Conservation (phyloP, 805 yeast genomes). For the Candida xyloterini region DNA sequence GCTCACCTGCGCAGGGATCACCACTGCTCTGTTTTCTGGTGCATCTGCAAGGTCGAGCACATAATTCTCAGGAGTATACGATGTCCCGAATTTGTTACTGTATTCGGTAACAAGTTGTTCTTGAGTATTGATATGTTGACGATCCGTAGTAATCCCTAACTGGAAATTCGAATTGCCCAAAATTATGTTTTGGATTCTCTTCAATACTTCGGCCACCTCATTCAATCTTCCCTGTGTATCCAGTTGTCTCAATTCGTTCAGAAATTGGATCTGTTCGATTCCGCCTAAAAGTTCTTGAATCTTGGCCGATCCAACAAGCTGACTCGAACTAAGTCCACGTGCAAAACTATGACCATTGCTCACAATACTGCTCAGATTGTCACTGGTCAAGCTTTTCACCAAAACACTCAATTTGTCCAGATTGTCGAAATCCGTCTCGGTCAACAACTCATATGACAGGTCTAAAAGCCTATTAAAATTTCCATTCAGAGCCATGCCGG, state of each 20-base stretch:
- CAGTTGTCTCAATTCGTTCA: slow-evolving; percentile 54
- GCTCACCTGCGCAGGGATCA: slow-evolving; percentile 85
- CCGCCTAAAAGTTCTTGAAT: slow-evolving; percentile 68
- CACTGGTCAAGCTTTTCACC: slow-evolving; percentile 70
- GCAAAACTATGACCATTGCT: slow-evolving; percentile 90
- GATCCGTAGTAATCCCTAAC: slow-evolving; percentile 59
- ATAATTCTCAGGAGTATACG: slow-evolving; percentile 11
- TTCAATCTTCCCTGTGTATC: slow-evolving; percentile 48
- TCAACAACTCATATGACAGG: slow-evolving; percentile 66
- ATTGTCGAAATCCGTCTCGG: slow-evolving; percentile 63
- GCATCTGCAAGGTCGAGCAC: slow-evolving; percentile 1
- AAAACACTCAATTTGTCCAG: slow-evolving; percentile 69
- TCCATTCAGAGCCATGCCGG: slow-evolving; percentile 68
- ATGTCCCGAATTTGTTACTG: slow-evolving; percentile 10
- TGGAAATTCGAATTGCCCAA: slow-evolving; percentile 42
- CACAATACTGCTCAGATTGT: slow-evolving; percentile 74
- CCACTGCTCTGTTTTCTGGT: slow-evolving; percentile 44
- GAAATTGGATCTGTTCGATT: slow-evolving; percentile 70
- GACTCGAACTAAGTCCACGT: slow-evolving; percentile 59
- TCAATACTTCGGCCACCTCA: slow-evolving; percentile 64
- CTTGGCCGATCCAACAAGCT: slow-evolving; percentile 55
- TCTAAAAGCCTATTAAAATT: slow-evolving; percentile 60
- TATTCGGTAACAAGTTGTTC: slow-evolving; percentile 38
- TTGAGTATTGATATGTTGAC: slow-evolving; percentile 36
- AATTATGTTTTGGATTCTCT: slow-evolving; percentile 46